Conservation (phyloP, 2,329 filamentous ascomycete genomes). For the Paraconiothyrium sp. region DNA sequence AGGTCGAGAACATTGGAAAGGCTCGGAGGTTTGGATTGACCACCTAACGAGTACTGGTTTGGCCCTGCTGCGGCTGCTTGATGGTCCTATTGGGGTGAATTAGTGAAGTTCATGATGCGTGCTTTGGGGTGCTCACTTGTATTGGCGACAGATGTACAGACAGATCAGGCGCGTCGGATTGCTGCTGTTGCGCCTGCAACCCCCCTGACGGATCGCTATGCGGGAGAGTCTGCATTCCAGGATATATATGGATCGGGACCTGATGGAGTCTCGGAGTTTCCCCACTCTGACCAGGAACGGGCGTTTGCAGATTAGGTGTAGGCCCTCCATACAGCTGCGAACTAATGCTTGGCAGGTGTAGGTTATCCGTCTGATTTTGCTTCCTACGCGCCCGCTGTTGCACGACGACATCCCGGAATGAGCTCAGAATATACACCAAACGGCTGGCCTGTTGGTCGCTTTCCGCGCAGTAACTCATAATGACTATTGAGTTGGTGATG, state of each 20-base stretch:
- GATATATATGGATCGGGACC: constrained; percentile 49
- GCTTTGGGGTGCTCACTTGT: not conserved
- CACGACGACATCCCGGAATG: constrained; percentile 50
- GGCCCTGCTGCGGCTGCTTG: constrained; percentile 20
- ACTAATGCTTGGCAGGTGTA: constrained; percentile 43
- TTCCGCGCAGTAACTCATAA: constrained; percentile 53
- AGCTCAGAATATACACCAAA: constrained; percentile 49
- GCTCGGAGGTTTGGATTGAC: constrained; percentile 32
- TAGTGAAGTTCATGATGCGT: not conserved
- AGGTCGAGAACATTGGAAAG: constrained; percentile 51
- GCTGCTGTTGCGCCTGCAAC: constrained; percentile 19
- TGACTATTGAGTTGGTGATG: constrained; percentile 50
- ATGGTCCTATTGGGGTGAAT: constrained; percentile 25
- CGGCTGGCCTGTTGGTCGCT: constrained; percentile 52
- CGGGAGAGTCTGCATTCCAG: constrained; percentile 44
- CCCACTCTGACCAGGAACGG: constrained; percentile 18
- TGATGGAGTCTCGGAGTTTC: constrained; percentile 41
- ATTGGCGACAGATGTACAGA: constrained; percentile 44
- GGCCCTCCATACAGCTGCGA: constrained; percentile 44
- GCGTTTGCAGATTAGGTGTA: constrained; percentile 20
- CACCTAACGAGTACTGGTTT: constrained; percentile 14
- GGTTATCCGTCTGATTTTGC: constrained; percentile 34
- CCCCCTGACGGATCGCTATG: constrained; percentile 27
- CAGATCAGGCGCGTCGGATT: constrained; percentile 30
- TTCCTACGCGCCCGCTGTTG: constrained; percentile 41